These are phyloP conservation scores for Bassia scoparia DNA, from an alignment of 148 eudicot species.

Conservation along the genomic window DNA sequence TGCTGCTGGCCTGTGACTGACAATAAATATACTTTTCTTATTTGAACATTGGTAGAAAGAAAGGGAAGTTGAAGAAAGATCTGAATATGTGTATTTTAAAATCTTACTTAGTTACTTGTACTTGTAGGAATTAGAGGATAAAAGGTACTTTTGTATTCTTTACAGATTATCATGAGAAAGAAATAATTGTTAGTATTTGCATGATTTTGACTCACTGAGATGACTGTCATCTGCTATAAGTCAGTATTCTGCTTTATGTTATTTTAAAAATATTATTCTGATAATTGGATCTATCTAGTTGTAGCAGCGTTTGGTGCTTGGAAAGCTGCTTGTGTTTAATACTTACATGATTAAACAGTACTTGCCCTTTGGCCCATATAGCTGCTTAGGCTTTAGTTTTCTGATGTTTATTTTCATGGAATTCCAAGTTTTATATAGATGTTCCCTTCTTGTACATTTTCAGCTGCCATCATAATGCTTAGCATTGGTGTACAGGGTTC, in stretches of 20 bases:
- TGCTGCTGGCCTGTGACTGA: no score
- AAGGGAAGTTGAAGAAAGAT: background rate
- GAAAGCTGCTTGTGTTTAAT: background rate
- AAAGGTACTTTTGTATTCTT: no score
- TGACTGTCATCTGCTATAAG: background rate
- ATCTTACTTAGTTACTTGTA: no score
- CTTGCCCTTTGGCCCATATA: background rate
- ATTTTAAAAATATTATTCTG: background rate
- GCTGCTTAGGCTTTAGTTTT: background rate
- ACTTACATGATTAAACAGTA: background rate
- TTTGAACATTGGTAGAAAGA: background rate
- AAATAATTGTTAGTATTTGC: background rate
- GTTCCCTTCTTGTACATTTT: background rate
- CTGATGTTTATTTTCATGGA: background rate
- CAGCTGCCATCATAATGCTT: background rate
- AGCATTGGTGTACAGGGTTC: background rate
- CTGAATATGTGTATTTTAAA: background rate
- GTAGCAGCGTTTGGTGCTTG: constrained; percentile 13
- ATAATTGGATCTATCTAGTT: background rate
- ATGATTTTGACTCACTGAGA: no score
- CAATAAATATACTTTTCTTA: background rate
- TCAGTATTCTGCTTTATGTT: background rate
- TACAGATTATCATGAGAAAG: no score
- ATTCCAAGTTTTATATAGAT: background rate
- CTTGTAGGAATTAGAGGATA: background rate